Percentiles rank a stretch among this genome's conserved stretches.
Conservation (phyloP, 345 rosid species). For the Syzygium grande region DNA sequence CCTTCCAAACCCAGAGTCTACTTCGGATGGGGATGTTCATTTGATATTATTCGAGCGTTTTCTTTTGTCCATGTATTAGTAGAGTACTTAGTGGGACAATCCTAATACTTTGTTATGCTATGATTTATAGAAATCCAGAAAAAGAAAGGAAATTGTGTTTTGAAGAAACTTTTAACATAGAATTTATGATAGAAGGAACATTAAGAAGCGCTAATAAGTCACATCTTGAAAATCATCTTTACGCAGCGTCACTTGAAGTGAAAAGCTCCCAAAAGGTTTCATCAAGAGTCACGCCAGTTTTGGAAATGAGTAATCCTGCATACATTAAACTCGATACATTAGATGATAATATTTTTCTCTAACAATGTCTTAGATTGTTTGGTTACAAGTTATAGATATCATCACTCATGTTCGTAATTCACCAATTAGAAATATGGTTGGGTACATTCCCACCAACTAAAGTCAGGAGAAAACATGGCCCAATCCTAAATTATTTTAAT, state of each 20-base stretch:
- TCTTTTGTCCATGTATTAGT: not conserved
- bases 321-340: not conserved
- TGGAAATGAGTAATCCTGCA: not conserved
- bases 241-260: not conserved
- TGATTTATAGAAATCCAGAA: not conserved
- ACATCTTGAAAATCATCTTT: not conserved
- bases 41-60: not conserved
- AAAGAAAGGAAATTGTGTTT: not conserved
- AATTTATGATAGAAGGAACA: not conserved
- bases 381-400: not conserved
- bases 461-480: not conserved
- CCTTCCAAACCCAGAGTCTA: too few species aligned
- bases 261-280: not conserved
- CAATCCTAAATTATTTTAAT: not conserved
- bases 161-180: not conserved
- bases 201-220: not conserved
- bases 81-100: not conserved
- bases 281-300: not conserved
- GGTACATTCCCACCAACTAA: fast-evolving
- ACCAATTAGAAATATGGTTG: fast-evolving
- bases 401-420: too few species aligned
- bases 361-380: not conserved
- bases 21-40: too few species aligned
- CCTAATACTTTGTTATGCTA: not conserved
- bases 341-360: not conserved